A percentile compares a stretch with the other conserved stretches of the same genome.
Conservation (phyloP, 2,329 filamentous ascomycete genomes). For the Paecilomyces variotii region DNA sequence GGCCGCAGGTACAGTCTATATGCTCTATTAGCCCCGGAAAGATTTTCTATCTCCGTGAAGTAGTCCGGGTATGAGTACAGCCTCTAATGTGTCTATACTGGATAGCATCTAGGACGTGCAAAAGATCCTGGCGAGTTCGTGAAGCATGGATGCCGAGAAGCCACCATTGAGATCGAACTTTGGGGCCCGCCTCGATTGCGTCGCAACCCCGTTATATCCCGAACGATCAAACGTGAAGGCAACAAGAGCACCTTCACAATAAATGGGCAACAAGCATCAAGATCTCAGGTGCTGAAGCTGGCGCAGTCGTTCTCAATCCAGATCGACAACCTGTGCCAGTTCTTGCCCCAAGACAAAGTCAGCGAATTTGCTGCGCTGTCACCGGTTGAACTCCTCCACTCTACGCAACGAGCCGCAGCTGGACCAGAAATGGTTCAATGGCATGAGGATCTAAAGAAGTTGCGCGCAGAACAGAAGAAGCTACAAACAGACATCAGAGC, state of each 20-base stretch:
- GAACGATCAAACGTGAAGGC: slow-evolving; percentile 72
- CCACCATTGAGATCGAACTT: slow-evolving; percentile 85
- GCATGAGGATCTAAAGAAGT: slow-evolving; percentile 65
- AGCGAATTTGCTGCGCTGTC: slow-evolving; percentile 83
- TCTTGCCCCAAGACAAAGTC: slow-evolving; percentile 90
- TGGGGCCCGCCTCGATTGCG: slow-evolving; percentile 49
- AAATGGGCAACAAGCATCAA: slow-evolving; percentile 54
- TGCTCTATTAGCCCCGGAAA: neutral
- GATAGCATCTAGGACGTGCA: slow-evolving; percentile 69
- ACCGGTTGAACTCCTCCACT: slow-evolving; percentile 70
- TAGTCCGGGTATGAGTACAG: too few relatives aligned
- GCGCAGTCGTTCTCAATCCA: slow-evolving; percentile 74
- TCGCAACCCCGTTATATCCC: slow-evolving; percentile 64
- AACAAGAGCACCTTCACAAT: slow-evolving; percentile 74
- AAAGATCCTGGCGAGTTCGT: slow-evolving; percentile 83
- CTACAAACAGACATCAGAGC: slow-evolving; percentile 50
- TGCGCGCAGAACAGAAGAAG: slow-evolving; percentile 62
- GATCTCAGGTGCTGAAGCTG: slow-evolving; percentile 59
- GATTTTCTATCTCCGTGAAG: too few relatives aligned
- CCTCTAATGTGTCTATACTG: slow-evolving; percentile 3
- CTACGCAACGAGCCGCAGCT: slow-evolving; percentile 83
- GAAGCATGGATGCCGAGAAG: slow-evolving; percentile 73
- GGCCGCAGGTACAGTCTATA: slow-evolving; percentile 47
- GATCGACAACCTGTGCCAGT: slow-evolving; percentile 96
- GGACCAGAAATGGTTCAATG: slow-evolving; percentile 69